A percentile compares a stretch with the other conserved stretches of the same genome.
phyloP scores from a whole-genome alignment of 306 rosid species.

The Dryas drummondii region DNA sequence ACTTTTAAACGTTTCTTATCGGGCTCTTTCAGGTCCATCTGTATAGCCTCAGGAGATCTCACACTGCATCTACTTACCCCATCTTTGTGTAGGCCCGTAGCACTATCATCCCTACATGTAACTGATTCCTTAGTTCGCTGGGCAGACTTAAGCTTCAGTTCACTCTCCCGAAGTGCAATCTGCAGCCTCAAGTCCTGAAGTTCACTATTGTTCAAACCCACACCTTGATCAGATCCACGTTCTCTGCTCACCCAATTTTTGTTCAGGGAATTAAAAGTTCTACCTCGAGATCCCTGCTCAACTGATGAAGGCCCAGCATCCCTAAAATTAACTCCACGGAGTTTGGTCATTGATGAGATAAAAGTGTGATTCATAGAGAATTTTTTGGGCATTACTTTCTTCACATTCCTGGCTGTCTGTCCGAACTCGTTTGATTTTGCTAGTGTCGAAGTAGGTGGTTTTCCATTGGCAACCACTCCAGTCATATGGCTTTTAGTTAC shows the following conservation, averaged over 20 bases:
- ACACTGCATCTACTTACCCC: constrained; percentile 37
- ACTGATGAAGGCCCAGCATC: constrained; percentile 43
- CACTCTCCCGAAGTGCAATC: constrained; percentile 88
- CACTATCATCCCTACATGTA: constrained; percentile 44
- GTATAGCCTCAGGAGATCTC: constrained; percentile 36
- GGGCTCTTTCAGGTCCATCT: constrained; percentile 52
- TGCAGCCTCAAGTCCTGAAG: constrained; percentile 92
- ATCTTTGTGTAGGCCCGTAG: constrained; percentile 42
- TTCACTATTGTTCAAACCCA: constrained; percentile 47
- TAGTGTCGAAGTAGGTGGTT: constrained; percentile 44
- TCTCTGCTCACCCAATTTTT: constrained; percentile 46
- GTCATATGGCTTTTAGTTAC: constrained; percentile 39
- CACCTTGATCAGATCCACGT: constrained; percentile 48
- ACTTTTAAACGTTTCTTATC: constrained; percentile 69
- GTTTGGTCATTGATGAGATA: constrained; percentile 40
- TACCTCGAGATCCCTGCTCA: constrained; percentile 53
- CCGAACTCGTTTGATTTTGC: constrained; percentile 46
- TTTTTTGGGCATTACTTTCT: constrained; percentile 55
- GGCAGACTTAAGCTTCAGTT: constrained; percentile 70
- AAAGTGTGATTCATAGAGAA: constrained; percentile 42
- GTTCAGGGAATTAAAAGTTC: constrained; percentile 43
- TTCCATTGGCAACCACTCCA: constrained; percentile 38
- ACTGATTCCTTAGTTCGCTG: constrained; percentile 65
- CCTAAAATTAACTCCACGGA: constrained; percentile 44
- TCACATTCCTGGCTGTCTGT: constrained; percentile 36